phyloP scores from a whole-genome alignment of 2,329 filamentous ascomycete species.

The Epichloe sibirici region DNA sequence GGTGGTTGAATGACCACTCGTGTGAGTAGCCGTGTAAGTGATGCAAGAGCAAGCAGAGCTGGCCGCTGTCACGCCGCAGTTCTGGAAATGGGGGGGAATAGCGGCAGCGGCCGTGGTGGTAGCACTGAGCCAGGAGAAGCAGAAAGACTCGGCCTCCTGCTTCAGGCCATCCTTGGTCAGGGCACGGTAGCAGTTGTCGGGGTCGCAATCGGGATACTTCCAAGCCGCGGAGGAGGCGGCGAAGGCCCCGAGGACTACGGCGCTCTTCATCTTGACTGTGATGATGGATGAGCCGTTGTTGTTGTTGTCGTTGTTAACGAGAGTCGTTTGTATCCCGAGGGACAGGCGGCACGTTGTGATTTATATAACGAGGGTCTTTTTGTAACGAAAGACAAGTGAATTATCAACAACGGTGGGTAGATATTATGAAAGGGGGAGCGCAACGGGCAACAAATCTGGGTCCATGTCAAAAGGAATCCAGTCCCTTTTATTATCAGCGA shows the following conservation, averaged over 20 bases:
- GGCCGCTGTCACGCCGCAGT: slow-evolving; percentile 16
- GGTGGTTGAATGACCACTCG: slow-evolving; percentile 3
- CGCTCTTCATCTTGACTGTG: slow-evolving; percentile 21
- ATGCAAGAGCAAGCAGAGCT: slow-evolving; percentile 27
- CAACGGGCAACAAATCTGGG: neutral
- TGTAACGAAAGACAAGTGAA: slow-evolving; percentile 4
- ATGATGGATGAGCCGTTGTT: neutral
- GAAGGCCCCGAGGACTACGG: slow-evolving; percentile 19
- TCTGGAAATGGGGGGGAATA: slow-evolving; percentile 20
- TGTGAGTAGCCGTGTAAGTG: slow-evolving; percentile 22
- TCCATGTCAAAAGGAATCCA: neutral
- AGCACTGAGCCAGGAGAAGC: slow-evolving; percentile 19
- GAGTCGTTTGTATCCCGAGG: slow-evolving; percentile 10
- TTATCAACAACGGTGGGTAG: neutral
- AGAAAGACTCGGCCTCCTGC: slow-evolving; percentile 18
- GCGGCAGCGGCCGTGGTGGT: slow-evolving; percentile 15
- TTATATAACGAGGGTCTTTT: neutral
- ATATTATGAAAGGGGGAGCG: neutral
- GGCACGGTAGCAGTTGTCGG: slow-evolving; percentile 25
- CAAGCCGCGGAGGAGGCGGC: slow-evolving; percentile 18
- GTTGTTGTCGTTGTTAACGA: slow-evolving; percentile 9
- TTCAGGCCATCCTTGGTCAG: slow-evolving; percentile 21
- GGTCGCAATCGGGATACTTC: slow-evolving; percentile 18
- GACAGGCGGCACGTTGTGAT: neutral
- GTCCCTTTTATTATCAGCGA: slow-evolving; percentile 1